Conservation (phyloP, 208 protist species). For the Leishmania major region DNA sequence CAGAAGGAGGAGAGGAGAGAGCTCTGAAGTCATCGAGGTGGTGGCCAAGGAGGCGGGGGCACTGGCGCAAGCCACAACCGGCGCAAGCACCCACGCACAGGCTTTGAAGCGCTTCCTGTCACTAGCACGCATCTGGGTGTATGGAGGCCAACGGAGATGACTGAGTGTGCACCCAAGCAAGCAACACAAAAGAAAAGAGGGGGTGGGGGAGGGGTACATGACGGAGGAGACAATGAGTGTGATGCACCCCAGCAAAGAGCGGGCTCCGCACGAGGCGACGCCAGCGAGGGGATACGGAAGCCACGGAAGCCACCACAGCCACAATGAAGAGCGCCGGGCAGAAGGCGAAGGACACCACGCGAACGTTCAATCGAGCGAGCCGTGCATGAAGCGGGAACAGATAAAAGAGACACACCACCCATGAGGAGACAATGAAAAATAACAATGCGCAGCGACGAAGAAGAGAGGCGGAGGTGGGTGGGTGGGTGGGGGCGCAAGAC, state of each 20-base stretch:
- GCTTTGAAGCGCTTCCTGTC: not conserved
- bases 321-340: too few relatives aligned
- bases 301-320: too few relatives aligned
- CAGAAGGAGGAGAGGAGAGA: not conserved
- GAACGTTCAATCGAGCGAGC: too few relatives aligned
- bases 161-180: not conserved
- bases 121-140: not conserved
- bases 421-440: not conserved
- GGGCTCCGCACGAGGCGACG: too few relatives aligned
- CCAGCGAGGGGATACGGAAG: too few relatives aligned
- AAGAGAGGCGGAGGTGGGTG: not conserved
- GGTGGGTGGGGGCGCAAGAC: not conserved
- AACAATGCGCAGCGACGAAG: not conserved
- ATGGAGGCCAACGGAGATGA: not conserved
- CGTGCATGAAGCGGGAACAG: too few relatives aligned
- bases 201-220: too few relatives aligned
- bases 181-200: not conserved
- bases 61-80: not conserved
- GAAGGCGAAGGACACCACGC: too few relatives aligned
- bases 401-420: too few relatives aligned
- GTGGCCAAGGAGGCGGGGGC: not conserved
- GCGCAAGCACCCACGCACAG: not conserved
- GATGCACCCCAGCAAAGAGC: too few relatives aligned
- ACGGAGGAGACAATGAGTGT: too few relatives aligned
- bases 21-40: not conserved